Conservation (phyloP, 1,284 basidiomycete genomes). For the Irpex sp. region DNA sequence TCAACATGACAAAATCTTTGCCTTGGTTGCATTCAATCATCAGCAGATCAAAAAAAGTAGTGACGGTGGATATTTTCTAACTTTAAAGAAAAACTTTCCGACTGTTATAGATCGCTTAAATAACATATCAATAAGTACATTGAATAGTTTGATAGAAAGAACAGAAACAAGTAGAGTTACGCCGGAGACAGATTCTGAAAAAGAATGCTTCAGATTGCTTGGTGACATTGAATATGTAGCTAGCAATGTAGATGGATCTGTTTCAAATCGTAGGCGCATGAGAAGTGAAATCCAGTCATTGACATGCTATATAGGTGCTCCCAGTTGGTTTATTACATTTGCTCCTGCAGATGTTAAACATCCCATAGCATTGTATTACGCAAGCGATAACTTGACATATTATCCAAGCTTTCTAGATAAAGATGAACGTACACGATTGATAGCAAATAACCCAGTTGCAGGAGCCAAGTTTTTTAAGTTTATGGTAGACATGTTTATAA, state of each 20-base stretch:
- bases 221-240: conserved; percentile 31
- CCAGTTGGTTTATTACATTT: conserved; percentile 15
- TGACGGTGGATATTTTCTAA: conserved; percentile 26
- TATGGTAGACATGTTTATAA: conserved; percentile 24
- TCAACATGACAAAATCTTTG: conserved; percentile 32
- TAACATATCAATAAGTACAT: conserved; percentile 20
- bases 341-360: conserved; percentile 2
- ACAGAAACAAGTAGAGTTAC: conserved; percentile 21
- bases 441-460: conserved; percentile 28
- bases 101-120: conserved; percentile 24
- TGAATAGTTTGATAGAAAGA: conserved; percentile 21
- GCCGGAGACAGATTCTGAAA: conserved; percentile 27
- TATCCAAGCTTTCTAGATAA: background rate
- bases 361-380: conserved; percentile 6
- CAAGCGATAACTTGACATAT: background rate
- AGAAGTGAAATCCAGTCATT: conserved; percentile 36
- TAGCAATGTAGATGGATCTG: conserved; percentile 29
- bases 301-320: conserved; percentile 28
- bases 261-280: conserved; percentile 25
- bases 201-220: conserved; percentile 30
- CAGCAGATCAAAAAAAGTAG: conserved; percentile 30
- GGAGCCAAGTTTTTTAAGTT: conserved; percentile 9
- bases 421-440: conserved; percentile 3
- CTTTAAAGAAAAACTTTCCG: conserved; percentile 23
- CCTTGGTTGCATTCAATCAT: conserved; percentile 36